These are phyloP conservation scores for Chlamydomonas sp. DNA, from an alignment of 139 green algal species.

Conservation along the genomic window DNA sequence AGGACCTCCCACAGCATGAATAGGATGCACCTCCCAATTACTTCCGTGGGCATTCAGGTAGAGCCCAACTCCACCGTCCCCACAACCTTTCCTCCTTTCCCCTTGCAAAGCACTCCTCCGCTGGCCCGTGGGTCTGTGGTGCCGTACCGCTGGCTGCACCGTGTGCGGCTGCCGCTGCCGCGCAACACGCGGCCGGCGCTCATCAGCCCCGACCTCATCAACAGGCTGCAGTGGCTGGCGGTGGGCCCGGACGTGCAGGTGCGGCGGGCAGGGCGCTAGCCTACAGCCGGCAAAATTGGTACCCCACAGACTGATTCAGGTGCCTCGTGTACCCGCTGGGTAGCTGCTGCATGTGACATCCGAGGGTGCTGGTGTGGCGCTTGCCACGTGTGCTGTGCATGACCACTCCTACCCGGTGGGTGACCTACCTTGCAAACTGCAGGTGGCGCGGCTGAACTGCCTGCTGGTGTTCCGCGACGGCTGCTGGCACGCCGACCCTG, in stretches of 20 bases:
- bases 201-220: slow-evolving; percentile 1
- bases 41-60: too few relatives aligned
- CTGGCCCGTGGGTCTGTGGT: slow-evolving; percentile 18
- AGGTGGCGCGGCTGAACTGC: slow-evolving; percentile 20
- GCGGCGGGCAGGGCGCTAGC: neutral
- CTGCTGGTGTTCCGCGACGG: slow-evolving; percentile 22
- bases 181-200: slow-evolving; percentile 2
- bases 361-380: neutral
- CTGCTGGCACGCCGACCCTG: slow-evolving; percentile 9
- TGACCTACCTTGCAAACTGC: neutral
- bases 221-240: slow-evolving; percentile 16
- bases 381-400: neutral
- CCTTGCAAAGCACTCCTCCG: too few relatives aligned
- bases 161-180: neutral
- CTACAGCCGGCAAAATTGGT: neutral
- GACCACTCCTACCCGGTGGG: neutral
- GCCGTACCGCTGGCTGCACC: slow-evolving; percentile 26
- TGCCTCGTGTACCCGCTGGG: neutral
- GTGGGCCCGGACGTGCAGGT: slow-evolving; percentile 23
- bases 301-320: neutral
- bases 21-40: too few relatives aligned
- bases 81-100: too few relatives aligned
- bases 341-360: neutral
- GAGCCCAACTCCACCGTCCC: too few relatives aligned
- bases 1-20: too few relatives aligned